Percentiles rank a stretch among this genome's conserved stretches.
phyloP scores from a whole-genome alignment of 75 land plant genomes.

The Picea sitchensis region DNA sequence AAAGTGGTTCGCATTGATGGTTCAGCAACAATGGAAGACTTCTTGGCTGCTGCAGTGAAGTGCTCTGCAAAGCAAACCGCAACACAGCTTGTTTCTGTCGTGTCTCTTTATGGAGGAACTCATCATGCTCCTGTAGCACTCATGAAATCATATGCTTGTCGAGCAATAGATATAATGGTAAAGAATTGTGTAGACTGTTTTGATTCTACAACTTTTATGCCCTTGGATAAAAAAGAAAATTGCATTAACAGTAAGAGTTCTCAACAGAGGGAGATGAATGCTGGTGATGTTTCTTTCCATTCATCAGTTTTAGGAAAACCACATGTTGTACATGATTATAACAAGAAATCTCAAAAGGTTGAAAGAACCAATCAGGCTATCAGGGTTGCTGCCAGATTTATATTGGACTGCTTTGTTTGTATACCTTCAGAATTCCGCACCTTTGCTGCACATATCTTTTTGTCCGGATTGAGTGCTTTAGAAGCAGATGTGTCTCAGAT shows the following conservation, averaged over 20 bases:
- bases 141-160: slow-evolving; percentile 42
- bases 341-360: neutral
- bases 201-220: neutral
- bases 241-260: neutral
- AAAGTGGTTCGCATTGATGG: slow-evolving; percentile 61
- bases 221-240: neutral
- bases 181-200: slow-evolving; percentile 21
- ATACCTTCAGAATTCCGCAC: slow-evolving; percentile 64
- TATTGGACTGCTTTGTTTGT: slow-evolving; percentile 52
- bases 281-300: neutral
- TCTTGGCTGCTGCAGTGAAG: slow-evolving; percentile 48
- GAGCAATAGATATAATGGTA: slow-evolving; percentile 51
- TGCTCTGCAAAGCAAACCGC: slow-evolving; percentile 53
- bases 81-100: slow-evolving; percentile 53
- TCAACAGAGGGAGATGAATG: neutral
- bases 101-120: slow-evolving; percentile 58
- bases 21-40: slow-evolving; percentile 51
- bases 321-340: neutral
- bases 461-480: slow-evolving; percentile 38
- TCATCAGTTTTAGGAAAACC: neutral
- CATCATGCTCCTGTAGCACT: slow-evolving; percentile 52
- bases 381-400: slow-evolving; percentile 30
- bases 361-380: slow-evolving; percentile 6
- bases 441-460: slow-evolving; percentile 68
- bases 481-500: slow-evolving; percentile 37